These are phyloP conservation scores for Aspergillus novoparasiticus DNA, from an alignment of 2,329 filamentous ascomycete species.

Conservation along the genomic window DNA sequence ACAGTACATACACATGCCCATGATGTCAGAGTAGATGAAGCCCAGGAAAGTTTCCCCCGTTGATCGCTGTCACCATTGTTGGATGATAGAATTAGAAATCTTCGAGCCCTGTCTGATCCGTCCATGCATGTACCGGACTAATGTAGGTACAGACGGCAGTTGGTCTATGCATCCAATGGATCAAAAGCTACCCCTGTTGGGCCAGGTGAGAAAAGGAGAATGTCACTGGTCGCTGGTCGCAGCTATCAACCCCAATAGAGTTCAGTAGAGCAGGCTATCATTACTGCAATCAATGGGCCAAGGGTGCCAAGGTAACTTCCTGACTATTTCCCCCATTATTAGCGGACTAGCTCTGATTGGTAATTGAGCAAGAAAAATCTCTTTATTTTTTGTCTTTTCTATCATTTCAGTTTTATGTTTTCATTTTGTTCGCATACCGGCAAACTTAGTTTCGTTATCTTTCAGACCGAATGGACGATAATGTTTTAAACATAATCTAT, in stretches of 20 bases:
- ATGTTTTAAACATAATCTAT: conserved; percentile 1
- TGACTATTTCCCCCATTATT: not conserved
- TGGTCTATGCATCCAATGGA: too few species aligned
- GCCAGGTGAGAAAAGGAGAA: not conserved
- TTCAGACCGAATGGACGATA: not conserved
- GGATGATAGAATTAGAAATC: too few species aligned
- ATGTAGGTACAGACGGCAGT: not conserved
- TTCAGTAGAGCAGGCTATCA: not conserved
- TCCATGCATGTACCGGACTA: not conserved
- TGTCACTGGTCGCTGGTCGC: not conserved
- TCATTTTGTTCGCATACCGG: not conserved
- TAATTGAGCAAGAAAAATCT: not conserved
- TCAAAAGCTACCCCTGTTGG: not conserved
- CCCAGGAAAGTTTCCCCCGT: not conserved
- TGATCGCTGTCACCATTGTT: too few species aligned
- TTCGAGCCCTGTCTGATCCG: too few species aligned
- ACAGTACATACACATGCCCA: not conserved
- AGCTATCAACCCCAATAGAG: not conserved
- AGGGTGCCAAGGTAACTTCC: not conserved
- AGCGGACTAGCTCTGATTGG: not conserved
- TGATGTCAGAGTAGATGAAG: not conserved
- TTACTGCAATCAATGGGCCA: not conserved
- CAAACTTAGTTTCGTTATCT: not conserved
- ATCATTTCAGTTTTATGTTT: not conserved
- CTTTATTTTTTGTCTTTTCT: not conserved